Conservation (phyloP, 352 stramenopile genomes). For the Lagenidium sp. region DNA sequence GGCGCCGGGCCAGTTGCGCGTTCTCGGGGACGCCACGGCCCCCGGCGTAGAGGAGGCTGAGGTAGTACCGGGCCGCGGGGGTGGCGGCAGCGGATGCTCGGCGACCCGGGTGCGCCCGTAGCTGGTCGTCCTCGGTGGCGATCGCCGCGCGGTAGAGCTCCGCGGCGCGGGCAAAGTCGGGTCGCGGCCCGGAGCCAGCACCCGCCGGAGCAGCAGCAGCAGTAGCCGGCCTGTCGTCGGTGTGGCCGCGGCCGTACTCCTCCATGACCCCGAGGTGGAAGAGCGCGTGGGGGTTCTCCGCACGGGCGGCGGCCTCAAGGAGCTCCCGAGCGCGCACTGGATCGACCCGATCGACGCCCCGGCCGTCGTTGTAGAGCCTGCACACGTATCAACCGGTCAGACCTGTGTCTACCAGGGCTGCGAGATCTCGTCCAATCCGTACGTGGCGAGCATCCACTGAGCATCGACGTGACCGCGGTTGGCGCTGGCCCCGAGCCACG, state of each 20-base stretch:
- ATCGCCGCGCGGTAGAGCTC: slow-evolving; percentile 10
- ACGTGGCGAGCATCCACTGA: slow-evolving; percentile 14
- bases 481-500: slow-evolving; percentile 11
- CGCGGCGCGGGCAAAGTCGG: slow-evolving; percentile 4
- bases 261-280: slow-evolving; percentile 16
- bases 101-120: too few species aligned
- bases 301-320: slow-evolving; percentile 3
- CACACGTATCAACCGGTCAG: too few species aligned
- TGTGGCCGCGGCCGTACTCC: slow-evolving; percentile 17
- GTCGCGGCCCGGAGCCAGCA: too few species aligned
- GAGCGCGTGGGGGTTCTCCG: slow-evolving; percentile 6
- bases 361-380: slow-evolving; percentile 10
- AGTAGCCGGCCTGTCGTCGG: too few species aligned
- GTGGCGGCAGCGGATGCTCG: slow-evolving; percentile 17
- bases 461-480: slow-evolving; percentile 13
- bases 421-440: too few species aligned
- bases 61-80: slow-evolving; percentile 42
- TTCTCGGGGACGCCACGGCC: slow-evolving; percentile 35
- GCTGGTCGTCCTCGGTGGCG: too few species aligned
- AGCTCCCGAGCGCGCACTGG: slow-evolving; percentile 2
- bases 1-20: slow-evolving; percentile 16
- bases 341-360: slow-evolving; percentile 7
- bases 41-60: slow-evolving; percentile 32
- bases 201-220: too few species aligned
- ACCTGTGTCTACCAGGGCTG: too few species aligned